Base-by-base conservation (phyloP, 192 early-diverging fungal genomes). In the Rhizophlyctis rosea region DNA sequence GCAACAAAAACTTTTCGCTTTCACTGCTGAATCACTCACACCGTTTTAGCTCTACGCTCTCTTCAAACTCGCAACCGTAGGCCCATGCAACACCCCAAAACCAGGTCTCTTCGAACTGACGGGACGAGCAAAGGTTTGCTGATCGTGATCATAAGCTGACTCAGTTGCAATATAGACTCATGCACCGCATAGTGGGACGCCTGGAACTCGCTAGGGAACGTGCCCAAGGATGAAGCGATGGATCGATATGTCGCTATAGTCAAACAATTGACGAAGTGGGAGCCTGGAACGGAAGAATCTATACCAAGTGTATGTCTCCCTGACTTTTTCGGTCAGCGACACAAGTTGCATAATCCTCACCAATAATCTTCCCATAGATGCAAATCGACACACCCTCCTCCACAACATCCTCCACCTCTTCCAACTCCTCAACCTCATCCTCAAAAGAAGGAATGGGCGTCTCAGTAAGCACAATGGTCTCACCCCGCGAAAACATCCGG, bases 61-160 rank as follows among this genome's bases (percentile, higher is more conserved):
- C 0, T 80, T 59, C 67, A 80, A 80, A 62, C 47, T 60, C 2
- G 78, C 66, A 2, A 76, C 68, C 5, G 57, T 70, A 24, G 78
- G 78, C 21, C 47, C 36, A 52, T 74, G 72, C 69, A 69, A 65
- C 24, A 54, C 51, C 13, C 67, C 61, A 1, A 28, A 53, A 52
- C 78, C 78, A 2, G 57, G 65, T 34, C 60, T 63, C 13, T 70
- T 78, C 32, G 66, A 73, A 31, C 69, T 70, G 50, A 24, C 34
- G 16, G 71, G 44, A 16, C 18, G 50, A 39, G 71, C 71, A 4
- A 73, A 73, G 59, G 67, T 69, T n/a, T 23, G 21, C n/a, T 13
- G 11, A 34, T 27, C 23, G 29, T 23, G 24, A 13, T 56, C 60
- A 21, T 14, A 11, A 16, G 54, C 53, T 36, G 29, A 63, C 24